These are phyloP conservation scores for Pachysolen tannophilus DNA, from an alignment of 805 yeast species.

Conservation along the genomic window DNA sequence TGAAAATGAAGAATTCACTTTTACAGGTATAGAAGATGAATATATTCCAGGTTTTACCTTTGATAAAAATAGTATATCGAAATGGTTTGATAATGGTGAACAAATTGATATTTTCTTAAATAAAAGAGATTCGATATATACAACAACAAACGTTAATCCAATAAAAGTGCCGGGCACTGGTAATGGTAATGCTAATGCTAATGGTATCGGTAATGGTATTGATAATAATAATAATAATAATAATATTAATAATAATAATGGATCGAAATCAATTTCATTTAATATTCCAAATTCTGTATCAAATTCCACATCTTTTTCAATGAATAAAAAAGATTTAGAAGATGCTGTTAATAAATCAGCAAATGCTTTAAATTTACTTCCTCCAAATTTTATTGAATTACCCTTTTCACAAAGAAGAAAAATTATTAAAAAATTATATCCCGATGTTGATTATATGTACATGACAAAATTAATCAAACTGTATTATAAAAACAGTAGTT, in stretches of 20 bases:
- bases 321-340: conserved; percentile 3
- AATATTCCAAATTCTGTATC: too few species aligned
- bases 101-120: background rate
- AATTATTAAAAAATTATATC: conserved; percentile 25
- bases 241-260: background rate
- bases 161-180: too few species aligned
- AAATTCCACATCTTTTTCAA: background rate
- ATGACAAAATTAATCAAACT: conserved; percentile 19
- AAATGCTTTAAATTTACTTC: conserved; percentile 27
- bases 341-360: too few species aligned
- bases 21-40: conserved; percentile 60
- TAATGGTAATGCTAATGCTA: background rate
- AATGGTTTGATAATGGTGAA: conserved; percentile 33
- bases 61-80: conserved; percentile 31
- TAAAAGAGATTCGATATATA: background rate
- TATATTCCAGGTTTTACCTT: conserved; percentile 69
- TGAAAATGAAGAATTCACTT: conserved; percentile 13
- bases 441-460: conserved; percentile 25
- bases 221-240: background rate
- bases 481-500: background rate
- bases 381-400: conserved; percentile 43
- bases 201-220: too few species aligned
- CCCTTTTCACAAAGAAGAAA: conserved; percentile 57
- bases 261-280: too few species aligned
- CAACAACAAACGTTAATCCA: background rate